These are phyloP conservation scores for Ceratonia siliqua DNA, from an alignment of 306 rosid genomes.

Conservation along the genomic window DNA sequence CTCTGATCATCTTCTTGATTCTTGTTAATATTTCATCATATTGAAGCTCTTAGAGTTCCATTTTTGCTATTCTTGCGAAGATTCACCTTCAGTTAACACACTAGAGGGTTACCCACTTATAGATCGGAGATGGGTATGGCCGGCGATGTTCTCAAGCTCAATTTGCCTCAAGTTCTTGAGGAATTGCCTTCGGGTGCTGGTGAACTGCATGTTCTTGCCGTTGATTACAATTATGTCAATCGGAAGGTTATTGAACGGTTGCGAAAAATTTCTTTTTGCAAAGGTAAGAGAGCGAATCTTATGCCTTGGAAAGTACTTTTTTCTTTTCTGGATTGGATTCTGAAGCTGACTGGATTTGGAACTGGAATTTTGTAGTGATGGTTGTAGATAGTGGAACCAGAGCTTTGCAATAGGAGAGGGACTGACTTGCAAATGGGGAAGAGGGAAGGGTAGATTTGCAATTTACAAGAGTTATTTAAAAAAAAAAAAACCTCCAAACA, in stretches of 20 bases:
- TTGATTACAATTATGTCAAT: slow-evolving; percentile 84
- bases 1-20: not conserved
- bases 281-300: slow-evolving; percentile 47
- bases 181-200: slow-evolving; percentile 23
- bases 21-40: not conserved
- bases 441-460: too few species aligned
- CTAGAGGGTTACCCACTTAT: not conserved
- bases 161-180: slow-evolving; percentile 41
- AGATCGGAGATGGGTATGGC: slow-evolving; percentile 45
- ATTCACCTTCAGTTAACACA: not conserved
- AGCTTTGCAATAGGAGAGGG: slow-evolving; percentile 88
- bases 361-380: slow-evolving; percentile 59
- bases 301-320: not conserved
- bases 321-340: slow-evolving; percentile 5
- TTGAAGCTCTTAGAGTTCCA: not conserved
- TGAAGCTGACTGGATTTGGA: slow-evolving; percentile 39
- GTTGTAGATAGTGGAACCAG: slow-evolving; percentile 92
- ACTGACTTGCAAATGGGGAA: too few species aligned
- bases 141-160: slow-evolving; percentile 51
- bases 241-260: slow-evolving; percentile 84
- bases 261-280: slow-evolving; percentile 79
- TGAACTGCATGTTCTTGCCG: slow-evolving; percentile 87
- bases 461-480: too few species aligned
- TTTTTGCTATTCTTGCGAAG: not conserved
- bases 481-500: too few species aligned